Evolutionary conservation across 495 filamentous ascomycete genomes (phyloP).

Genomic region (Penicilliopsis zonata): DNA sequence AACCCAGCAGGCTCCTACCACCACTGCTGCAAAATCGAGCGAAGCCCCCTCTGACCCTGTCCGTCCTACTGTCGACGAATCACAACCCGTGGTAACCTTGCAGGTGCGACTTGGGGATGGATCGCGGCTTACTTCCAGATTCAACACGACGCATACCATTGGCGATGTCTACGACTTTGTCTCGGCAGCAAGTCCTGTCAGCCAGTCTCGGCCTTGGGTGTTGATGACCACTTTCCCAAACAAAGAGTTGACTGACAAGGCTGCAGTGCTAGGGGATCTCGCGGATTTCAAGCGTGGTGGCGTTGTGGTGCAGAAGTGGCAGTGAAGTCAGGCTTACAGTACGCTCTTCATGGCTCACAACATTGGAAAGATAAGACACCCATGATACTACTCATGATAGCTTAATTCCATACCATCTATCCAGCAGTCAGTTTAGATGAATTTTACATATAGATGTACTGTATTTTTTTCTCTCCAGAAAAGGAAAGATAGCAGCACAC

Average conservation of each 20-base stretch:
- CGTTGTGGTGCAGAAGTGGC: constrained; percentile 84
- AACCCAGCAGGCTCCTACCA: constrained; percentile 21
- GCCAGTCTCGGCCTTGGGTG: constrained; percentile 53
- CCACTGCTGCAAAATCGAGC: constrained; percentile 22
- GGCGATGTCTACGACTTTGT: constrained; percentile 88
- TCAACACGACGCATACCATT: constrained; percentile 86
- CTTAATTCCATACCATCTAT: too few species aligned
- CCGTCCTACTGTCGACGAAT: constrained; percentile 52
- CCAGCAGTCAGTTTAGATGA: too few species aligned
- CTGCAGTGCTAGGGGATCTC: constrained; percentile 57
- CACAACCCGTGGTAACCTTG: constrained; percentile 64
- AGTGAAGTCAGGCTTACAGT: too few species aligned
- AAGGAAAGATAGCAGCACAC: too few species aligned
- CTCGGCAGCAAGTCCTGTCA: constrained; percentile 46
- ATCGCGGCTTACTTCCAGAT: constrained; percentile 70
- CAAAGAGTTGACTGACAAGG: constrained; percentile 75
- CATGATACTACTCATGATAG: too few species aligned
- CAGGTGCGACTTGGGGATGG: constrained; percentile 89
- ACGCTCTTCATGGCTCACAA: too few species aligned
- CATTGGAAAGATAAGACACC: too few species aligned
- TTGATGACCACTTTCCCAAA: constrained; percentile 94
- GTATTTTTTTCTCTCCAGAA: too few species aligned
- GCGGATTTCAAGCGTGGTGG: constrained; percentile 74
- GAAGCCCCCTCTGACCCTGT: constrained; percentile 22
- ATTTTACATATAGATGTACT: too few species aligned